Conservation (phyloP, 805 yeast genomes). For the Metschnikowia drakensbergensis region DNA sequence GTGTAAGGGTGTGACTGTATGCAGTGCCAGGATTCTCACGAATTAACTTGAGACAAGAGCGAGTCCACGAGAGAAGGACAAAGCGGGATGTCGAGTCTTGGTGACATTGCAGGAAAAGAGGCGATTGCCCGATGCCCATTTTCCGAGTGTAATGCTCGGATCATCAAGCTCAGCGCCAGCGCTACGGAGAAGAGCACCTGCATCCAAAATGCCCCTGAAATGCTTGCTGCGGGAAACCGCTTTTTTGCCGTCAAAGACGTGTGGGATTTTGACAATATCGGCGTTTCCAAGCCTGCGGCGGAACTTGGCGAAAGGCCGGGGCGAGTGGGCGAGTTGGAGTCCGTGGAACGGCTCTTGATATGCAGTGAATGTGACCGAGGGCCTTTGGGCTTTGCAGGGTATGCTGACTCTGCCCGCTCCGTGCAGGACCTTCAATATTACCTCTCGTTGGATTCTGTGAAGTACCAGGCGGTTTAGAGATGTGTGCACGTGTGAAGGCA, state of each 20-base stretch:
- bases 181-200: conserved; percentile 5
- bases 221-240: conserved; percentile 18
- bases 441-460: conserved; percentile 44
- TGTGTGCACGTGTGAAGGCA: background rate
- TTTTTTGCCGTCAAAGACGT: conserved; percentile 52
- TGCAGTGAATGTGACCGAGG: conserved; percentile 81
- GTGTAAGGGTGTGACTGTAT: too few relatives aligned
- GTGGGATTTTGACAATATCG: conserved; percentile 80
- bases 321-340: conserved; percentile 18
- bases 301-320: conserved; percentile 23
- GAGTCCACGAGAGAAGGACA: too few relatives aligned
- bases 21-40: too few relatives aligned
- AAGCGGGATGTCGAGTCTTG: background rate
- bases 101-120: background rate
- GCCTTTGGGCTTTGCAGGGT: conserved; percentile 67
- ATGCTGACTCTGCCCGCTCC: conserved; percentile 24
- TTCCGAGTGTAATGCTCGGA: conserved; percentile 22
- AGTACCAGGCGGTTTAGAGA: conserved; percentile 26
- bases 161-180: conserved; percentile 20
- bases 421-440: conserved; percentile 41
- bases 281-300: conserved; percentile 53
- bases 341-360: conserved; percentile 51
- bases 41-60: too few relatives aligned
- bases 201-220: conserved; percentile 27
- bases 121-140: conserved; percentile 25